Evolutionary conservation across 306 rosid species (phyloP).

Genomic region (Lablab purpureus): DNA sequence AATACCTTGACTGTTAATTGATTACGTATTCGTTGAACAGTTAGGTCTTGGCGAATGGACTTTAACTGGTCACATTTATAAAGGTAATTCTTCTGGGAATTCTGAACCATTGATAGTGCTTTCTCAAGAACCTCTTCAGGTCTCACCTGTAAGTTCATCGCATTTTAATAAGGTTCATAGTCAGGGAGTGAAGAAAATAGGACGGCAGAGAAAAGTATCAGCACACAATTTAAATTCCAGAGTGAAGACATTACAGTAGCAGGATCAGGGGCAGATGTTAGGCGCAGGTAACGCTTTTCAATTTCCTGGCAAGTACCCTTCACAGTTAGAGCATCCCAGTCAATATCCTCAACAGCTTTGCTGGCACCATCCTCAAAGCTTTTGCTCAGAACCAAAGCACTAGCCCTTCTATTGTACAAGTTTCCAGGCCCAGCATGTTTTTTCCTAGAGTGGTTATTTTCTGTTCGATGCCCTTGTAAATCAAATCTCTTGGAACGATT

Average conservation of each 20-base stretch:
- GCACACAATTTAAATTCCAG: conserved; percentile 30
- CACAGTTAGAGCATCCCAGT: conserved; percentile 98
- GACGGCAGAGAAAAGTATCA: conserved; percentile 34
- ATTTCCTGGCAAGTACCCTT: conserved; percentile 98
- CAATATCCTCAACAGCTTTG: conserved; percentile 98
- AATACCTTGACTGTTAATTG: conserved; percentile 91
- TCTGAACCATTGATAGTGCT: conserved; percentile 84
- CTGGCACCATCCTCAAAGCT: conserved; percentile 75
- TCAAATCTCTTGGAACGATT: conserved; percentile 94
- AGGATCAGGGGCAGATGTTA: conserved; percentile 99
- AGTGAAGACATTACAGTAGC: conserved; percentile 65
- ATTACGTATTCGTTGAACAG: conserved; percentile 91
- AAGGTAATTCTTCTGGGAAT: conserved; percentile 90
- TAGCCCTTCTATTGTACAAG: conserved; percentile 79
- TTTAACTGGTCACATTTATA: conserved; percentile 96
- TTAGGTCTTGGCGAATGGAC: conserved; percentile 98
- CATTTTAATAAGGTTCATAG: conserved; percentile 25
- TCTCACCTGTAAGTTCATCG: conserved; percentile 75
- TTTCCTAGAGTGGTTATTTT: conserved; percentile 63
- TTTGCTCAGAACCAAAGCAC: conserved; percentile 79
- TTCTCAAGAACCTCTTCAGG: conserved; percentile 97
- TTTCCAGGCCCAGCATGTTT: conserved; percentile 73
- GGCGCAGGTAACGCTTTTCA: conserved; percentile 95
- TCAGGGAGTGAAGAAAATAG: background rate
- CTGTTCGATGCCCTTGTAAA: conserved; percentile 70